A percentile compares a stretch with the other conserved stretches of the same genome.
Evolutionary conservation across 805 yeast species (phyloP).

Genomic region (Starmerella riodocensis): DNA sequence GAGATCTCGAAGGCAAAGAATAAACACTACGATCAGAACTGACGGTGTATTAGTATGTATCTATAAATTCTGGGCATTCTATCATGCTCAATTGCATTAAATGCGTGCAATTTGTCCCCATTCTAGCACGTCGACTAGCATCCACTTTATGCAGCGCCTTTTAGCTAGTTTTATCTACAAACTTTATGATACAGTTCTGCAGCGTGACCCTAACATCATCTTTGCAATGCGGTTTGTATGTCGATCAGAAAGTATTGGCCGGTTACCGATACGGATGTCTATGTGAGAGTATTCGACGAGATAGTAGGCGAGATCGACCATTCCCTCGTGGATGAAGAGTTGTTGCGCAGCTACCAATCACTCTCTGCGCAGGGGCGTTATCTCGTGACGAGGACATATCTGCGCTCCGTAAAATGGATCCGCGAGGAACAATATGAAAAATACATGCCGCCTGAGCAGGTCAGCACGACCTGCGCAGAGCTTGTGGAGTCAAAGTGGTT

Average conservation of each 20-base stretch:
- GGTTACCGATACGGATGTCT: constrained; percentile 19
- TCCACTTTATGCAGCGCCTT: too few species aligned
- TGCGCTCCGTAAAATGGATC: constrained; percentile 19
- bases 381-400: constrained; percentile 19
- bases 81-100: too few species aligned
- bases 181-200: too few species aligned
- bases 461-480: constrained; percentile 10
- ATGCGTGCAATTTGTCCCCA: too few species aligned
- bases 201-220: too few species aligned
- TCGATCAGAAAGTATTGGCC: constrained; percentile 18
- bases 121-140: too few species aligned
- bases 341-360: constrained; percentile 1
- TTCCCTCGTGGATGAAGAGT: constrained; percentile 6
- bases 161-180: too few species aligned
- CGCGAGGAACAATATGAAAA: constrained; percentile 18
- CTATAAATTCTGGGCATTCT: too few species aligned
- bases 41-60: too few species aligned
- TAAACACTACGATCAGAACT: too few species aligned
- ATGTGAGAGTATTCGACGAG: constrained; percentile 19
- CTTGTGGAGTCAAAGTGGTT: constrained; percentile 15
- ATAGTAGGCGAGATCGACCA: constrained; percentile 19
- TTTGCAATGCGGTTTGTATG: not conserved
- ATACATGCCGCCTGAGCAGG: constrained; percentile 19
- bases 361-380: constrained; percentile 14
- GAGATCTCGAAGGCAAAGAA: too few species aligned